Evolutionary conservation across 192 early-diverging fungal genomes (phyloP).

Genomic region (Backusella tarrabulga): DNA sequence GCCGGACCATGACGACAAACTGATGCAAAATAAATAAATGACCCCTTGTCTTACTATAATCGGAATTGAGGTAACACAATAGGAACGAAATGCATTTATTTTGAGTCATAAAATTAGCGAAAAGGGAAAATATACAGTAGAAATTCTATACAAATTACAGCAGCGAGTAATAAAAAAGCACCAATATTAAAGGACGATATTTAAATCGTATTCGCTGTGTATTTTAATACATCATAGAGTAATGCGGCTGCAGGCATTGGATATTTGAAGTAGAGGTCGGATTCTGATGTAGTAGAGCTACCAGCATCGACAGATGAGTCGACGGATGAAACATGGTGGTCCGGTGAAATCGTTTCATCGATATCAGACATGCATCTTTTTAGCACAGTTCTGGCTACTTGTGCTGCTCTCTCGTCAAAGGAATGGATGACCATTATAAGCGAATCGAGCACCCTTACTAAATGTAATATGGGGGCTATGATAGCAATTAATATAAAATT

Average conservation of each 20-base stretch:
- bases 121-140: not conserved
- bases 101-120: not conserved
- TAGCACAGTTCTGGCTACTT: not conserved
- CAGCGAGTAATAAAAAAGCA: not conserved
- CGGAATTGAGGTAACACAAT: not conserved
- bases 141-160: not conserved
- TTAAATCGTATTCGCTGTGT: not conserved
- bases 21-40: not conserved
- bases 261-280: not conserved
- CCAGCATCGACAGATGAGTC: not conserved
- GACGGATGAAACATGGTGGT: not conserved
- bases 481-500: not conserved
- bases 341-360: not conserved
- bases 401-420: not conserved
- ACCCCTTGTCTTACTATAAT: not conserved
- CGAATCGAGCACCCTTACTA: not conserved
- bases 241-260: conserved; percentile 4
- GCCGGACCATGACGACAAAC: too few species aligned
- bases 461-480: not conserved
- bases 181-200: not conserved
- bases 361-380: not conserved
- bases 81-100: not conserved
- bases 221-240: not conserved
- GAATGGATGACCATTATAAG: not conserved
- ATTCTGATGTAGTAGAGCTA: not conserved